Conservation (phyloP, 306 rosid genomes). For the Sesbania bispinosa region DNA sequence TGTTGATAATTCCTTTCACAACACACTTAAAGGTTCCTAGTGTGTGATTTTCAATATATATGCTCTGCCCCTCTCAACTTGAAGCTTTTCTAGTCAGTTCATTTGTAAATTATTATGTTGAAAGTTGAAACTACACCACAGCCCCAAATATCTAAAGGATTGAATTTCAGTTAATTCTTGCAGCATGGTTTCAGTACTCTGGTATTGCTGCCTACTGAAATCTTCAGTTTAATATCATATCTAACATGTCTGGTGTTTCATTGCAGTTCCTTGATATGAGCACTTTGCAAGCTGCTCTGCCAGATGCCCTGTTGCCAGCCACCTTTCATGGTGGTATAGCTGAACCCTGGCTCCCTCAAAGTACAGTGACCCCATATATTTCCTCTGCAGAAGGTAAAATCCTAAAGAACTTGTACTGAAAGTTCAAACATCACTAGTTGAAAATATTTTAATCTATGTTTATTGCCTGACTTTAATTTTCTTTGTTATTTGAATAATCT, state of each 20-base stretch:
- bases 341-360: conserved; percentile 78
- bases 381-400: conserved; percentile 65
- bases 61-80: conserved; percentile 15
- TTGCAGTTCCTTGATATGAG: conserved; percentile 74
- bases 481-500: conserved; percentile 10
- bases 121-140: neutral
- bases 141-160: neutral
- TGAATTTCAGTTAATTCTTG: conserved; percentile 9
- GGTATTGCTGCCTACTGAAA: neutral
- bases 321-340: conserved; percentile 47
- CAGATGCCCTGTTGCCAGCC: conserved; percentile 57
- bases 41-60: conserved; percentile 26
- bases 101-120: neutral
- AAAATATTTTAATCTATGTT: neutral
- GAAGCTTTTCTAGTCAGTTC: neutral
- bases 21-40: conserved; percentile 34
- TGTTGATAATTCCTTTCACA: conserved; percentile 6
- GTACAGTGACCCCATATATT: conserved; percentile 41
- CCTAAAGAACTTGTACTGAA: conserved; percentile 12
- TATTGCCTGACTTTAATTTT: neutral
- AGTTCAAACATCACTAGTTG: neutral
- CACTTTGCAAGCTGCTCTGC: conserved; percentile 74
- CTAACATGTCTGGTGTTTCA: conserved; percentile 2
- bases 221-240: neutral
- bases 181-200: neutral